Evolutionary conservation across 1,284 basidiomycete genomes (phyloP).

Genomic region (Irpex lacteus): DNA sequence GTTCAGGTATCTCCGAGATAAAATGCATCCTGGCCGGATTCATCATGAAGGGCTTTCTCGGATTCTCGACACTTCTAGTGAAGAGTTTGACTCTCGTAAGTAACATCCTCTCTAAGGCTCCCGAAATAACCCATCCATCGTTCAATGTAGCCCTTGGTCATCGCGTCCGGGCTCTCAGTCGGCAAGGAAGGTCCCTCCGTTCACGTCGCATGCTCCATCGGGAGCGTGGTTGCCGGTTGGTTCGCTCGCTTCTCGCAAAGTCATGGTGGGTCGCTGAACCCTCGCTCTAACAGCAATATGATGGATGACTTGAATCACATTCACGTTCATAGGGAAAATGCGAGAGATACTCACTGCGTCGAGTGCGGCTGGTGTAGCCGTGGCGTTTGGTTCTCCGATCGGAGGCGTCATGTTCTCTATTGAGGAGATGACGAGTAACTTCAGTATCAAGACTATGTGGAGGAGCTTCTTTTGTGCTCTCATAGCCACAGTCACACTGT

Average conservation of each 20-base stretch:
- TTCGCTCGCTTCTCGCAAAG: constrained; percentile 85
- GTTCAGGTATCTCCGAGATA: constrained; percentile 98
- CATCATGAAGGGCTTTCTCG: constrained; percentile 93
- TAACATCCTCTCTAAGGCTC: constrained; percentile 11
- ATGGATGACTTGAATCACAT: neutral
- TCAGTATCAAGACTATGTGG: constrained; percentile 99
- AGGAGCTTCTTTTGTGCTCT: constrained; percentile 95
- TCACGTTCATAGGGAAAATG: constrained; percentile 74
- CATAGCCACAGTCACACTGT: constrained; percentile 93
- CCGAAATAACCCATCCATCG: neutral
- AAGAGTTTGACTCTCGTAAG: constrained; percentile 90
- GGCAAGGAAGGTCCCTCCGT: constrained; percentile 99
- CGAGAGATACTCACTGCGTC: constrained; percentile 93
- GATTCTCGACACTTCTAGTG: constrained; percentile 85
- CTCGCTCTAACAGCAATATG: neutral
- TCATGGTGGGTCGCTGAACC: constrained; percentile 60
- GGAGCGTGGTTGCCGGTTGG: constrained; percentile 80
- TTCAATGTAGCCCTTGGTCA: constrained; percentile 79
- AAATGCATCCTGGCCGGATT: constrained; percentile 98
- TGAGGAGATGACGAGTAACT: constrained; percentile 96
- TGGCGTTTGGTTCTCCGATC: constrained; percentile 96
- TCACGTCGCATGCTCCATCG: constrained; percentile 94
- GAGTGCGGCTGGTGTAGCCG: constrained; percentile 96
- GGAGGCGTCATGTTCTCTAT: constrained; percentile 95
- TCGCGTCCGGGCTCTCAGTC: constrained; percentile 95